Percentiles rank a stretch among this genome's conserved stretches.
Evolutionary conservation across 2,329 filamentous ascomycete genomes (phyloP).

Genomic region (Penicillium sp.): DNA sequence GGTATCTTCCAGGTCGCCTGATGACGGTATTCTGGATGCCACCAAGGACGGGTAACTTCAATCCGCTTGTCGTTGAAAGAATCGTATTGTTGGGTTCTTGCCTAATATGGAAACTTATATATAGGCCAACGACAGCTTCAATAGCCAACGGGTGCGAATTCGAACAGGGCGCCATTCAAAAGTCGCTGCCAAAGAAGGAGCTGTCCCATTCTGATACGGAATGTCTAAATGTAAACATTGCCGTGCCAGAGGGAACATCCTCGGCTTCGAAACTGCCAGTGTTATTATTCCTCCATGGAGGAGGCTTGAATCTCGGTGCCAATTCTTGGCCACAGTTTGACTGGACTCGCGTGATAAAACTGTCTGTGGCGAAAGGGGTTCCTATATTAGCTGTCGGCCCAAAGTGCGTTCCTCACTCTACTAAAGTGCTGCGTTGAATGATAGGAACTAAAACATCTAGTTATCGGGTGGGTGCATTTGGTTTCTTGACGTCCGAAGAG

Average conservation of each 20-base stretch:
- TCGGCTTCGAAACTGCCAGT: conserved; percentile 43
- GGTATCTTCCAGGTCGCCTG: conserved; percentile 18
- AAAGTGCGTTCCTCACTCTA: conserved; percentile 32
- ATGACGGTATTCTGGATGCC: conserved; percentile 27
- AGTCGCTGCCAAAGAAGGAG: conserved; percentile 41
- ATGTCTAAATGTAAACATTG: conserved; percentile 52
- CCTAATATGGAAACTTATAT: neutral
- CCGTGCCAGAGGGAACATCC: conserved; percentile 34
- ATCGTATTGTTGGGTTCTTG: neutral
- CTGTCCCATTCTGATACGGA: conserved; percentile 44
- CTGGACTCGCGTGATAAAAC: conserved; percentile 41
- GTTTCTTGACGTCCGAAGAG: conserved; percentile 49
- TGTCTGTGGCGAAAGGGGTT: conserved; percentile 40
- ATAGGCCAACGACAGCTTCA: conserved; percentile 38
- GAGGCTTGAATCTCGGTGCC: conserved; percentile 48
- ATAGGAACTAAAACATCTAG: conserved; percentile 24
- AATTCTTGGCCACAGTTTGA: conserved; percentile 54
- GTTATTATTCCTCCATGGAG: conserved; percentile 53
- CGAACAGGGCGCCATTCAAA: conserved; percentile 50
- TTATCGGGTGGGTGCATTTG: conserved; percentile 45
- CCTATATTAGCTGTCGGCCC: conserved; percentile 47
- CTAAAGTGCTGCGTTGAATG: neutral
- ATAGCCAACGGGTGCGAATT: conserved; percentile 39
- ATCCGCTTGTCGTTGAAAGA: neutral
- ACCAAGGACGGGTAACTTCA: conserved; percentile 32